Evolutionary conservation across 2,329 filamentous ascomycete genomes (phyloP).

Genomic region (Metarhizium humberi): DNA sequence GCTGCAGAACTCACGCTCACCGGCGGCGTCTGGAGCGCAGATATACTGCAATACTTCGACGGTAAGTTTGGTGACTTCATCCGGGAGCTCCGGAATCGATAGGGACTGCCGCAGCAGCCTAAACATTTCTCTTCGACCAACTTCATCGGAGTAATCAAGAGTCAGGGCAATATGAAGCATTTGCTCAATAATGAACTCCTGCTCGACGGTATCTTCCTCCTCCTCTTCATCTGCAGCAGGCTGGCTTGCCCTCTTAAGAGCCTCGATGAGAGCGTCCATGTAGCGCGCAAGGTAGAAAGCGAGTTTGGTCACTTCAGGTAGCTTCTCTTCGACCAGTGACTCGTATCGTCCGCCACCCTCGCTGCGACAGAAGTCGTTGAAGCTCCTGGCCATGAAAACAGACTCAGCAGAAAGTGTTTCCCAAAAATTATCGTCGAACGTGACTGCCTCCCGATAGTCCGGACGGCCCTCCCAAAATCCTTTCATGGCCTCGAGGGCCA

Average conservation of each 20-base stretch:
- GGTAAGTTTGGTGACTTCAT: conserved; percentile 83
- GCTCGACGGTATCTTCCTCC: conserved; percentile 77
- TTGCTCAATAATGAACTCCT: conserved; percentile 94
- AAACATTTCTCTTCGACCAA: conserved; percentile 93
- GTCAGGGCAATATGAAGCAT: conserved; percentile 85
- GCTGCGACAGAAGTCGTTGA: conserved; percentile 83
- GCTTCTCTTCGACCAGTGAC: conserved; percentile 75
- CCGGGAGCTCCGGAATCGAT: conserved; percentile 77
- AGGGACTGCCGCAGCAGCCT: conserved; percentile 77
- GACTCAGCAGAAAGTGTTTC: conserved; percentile 75
- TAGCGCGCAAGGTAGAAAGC: conserved; percentile 81
- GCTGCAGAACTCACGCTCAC: conserved; percentile 75
- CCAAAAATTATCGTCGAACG: conserved; percentile 69
- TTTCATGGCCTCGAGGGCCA: conserved; percentile 88
- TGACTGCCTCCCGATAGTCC: conserved; percentile 65
- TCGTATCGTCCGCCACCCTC: conserved; percentile 68
- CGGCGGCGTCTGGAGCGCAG: conserved; percentile 63
- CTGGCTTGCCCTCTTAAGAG: conserved; percentile 47
- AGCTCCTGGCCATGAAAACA: conserved; percentile 81
- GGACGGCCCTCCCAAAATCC: conserved; percentile 93
- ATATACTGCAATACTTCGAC: conserved; percentile 75
- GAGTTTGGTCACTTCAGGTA: conserved; percentile 88
- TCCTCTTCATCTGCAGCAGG: conserved; percentile 50
- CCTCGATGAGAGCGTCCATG: conserved; percentile 57
- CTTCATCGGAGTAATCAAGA: conserved; percentile 95